These are phyloP conservation scores for Amaranthus cruentus DNA, from an alignment of 148 eudicot species.

Conservation along the genomic window DNA sequence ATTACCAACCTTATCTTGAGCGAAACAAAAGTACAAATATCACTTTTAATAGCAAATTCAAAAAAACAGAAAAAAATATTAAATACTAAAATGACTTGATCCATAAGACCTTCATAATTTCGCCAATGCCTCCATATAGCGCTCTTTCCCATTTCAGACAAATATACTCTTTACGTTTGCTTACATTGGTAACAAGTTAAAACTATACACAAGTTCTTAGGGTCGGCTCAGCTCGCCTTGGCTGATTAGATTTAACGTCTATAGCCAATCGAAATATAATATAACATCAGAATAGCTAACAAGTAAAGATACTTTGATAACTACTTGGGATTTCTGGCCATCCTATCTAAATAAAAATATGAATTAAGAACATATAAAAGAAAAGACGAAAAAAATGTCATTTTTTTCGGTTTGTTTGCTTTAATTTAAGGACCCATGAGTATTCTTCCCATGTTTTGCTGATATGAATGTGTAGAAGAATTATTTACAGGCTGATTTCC, in stretches of 20 bases:
- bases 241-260: conserved; percentile 19
- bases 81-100: too few species aligned
- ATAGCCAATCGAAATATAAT: conserved; percentile 20
- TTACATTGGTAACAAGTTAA: conserved; percentile 13
- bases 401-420: conserved; percentile 13
- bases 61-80: too few species aligned
- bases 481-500: conserved; percentile 50
- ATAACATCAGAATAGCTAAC: conserved; percentile 15
- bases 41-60: too few species aligned
- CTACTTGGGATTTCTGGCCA: conserved; percentile 14
- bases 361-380: conserved; percentile 5
- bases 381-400: conserved; percentile 10
- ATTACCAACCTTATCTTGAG: too few species aligned
- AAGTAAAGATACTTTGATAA: conserved; percentile 13
- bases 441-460: conserved; percentile 62
- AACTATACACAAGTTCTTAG: conserved; percentile 25
- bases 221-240: background rate
- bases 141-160: conserved; percentile 15
- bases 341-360: conserved; percentile 16
- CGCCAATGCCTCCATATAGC: background rate
- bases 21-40: too few species aligned
- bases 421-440: conserved; percentile 58
- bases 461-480: conserved; percentile 52
- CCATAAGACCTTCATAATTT: too few species aligned
- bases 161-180: conserved; percentile 18